A percentile compares a stretch with the other conserved stretches of the same genome.
Conservation (phyloP, 164 flowering plant genomes). For the Sextonia rubra region DNA sequence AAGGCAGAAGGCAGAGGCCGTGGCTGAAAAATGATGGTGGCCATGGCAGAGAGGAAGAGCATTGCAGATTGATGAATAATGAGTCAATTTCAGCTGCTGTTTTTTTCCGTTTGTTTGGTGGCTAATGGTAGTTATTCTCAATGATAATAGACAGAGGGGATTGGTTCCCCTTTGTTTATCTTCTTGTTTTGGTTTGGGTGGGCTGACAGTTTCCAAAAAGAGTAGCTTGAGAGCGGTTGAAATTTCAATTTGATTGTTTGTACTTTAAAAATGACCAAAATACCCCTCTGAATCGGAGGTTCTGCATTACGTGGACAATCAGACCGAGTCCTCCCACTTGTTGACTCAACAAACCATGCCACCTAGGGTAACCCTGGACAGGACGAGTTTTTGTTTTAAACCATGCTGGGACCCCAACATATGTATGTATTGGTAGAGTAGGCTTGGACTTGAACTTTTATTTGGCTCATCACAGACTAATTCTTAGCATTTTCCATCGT, state of each 20-base stretch:
- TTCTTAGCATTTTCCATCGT: too few relatives aligned
- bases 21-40: not conserved
- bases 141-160: not conserved
- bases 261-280: not conserved
- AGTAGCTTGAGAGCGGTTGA: not conserved
- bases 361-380: too few relatives aligned
- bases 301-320: too few relatives aligned
- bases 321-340: too few relatives aligned
- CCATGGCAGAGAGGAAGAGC: not conserved
- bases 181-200: constrained; percentile 5
- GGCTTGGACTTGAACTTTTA: too few relatives aligned
- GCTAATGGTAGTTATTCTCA: too few relatives aligned
- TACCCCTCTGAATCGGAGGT: not conserved
- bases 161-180: not conserved
- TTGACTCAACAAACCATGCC: too few relatives aligned
- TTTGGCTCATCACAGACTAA: too few relatives aligned
- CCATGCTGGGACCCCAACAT: too few relatives aligned
- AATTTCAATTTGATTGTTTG: not conserved
- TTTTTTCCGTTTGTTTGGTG: not conserved
- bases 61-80: not conserved
- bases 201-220: constrained; percentile 40
- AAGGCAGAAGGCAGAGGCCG: not conserved
- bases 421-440: too few relatives aligned
- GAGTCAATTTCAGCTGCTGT: constrained; percentile 2
- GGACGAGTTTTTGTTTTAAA: too few relatives aligned